Conservation (phyloP, 1,284 basidiomycete genomes). For the Rhodofomes roseus region DNA sequence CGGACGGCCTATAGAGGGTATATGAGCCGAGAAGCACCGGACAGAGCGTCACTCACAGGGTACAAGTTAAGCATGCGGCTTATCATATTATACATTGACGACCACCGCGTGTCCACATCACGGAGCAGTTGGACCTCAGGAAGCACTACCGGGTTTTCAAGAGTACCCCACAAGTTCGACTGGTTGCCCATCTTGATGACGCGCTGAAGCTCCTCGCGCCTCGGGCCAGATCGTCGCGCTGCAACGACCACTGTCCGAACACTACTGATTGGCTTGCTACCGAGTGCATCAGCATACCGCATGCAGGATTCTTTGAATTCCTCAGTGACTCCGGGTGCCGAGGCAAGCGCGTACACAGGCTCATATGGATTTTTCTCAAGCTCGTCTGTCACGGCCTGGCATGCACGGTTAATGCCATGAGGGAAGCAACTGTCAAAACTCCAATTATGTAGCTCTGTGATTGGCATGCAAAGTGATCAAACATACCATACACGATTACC, state of each 20-base stretch:
- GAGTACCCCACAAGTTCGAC: background rate
- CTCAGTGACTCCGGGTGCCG: too few species aligned
- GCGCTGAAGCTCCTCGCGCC: conserved; percentile 17
- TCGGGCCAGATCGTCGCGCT: too few species aligned
- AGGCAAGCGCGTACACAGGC: background rate
- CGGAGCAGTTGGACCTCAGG: conserved; percentile 16
- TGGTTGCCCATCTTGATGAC: conserved; percentile 20
- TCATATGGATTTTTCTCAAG: background rate
- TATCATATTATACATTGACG: conserved; percentile 29
- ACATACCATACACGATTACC: conserved; percentile 24
- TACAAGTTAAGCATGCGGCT: conserved; percentile 25
- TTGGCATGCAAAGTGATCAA: too few species aligned
- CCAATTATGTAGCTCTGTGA: background rate
- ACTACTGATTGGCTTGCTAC: too few species aligned
- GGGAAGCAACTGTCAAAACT: conserved; percentile 29
- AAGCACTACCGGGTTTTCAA: background rate
- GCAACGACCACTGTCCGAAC: too few species aligned
- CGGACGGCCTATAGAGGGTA: too few species aligned
- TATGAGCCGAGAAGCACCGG: too few species aligned
- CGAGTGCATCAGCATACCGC: too few species aligned
- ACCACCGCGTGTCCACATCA: conserved; percentile 30
- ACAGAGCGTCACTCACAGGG: conserved; percentile 5
- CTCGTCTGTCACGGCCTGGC: conserved; percentile 21
- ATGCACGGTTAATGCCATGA: conserved; percentile 30
- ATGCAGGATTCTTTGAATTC: too few species aligned